Evolutionary conservation across 2,329 filamentous ascomycete species (phyloP), one percentile per base, ranked within the genome.

Genomic region (Xylaria sp.): DNA sequence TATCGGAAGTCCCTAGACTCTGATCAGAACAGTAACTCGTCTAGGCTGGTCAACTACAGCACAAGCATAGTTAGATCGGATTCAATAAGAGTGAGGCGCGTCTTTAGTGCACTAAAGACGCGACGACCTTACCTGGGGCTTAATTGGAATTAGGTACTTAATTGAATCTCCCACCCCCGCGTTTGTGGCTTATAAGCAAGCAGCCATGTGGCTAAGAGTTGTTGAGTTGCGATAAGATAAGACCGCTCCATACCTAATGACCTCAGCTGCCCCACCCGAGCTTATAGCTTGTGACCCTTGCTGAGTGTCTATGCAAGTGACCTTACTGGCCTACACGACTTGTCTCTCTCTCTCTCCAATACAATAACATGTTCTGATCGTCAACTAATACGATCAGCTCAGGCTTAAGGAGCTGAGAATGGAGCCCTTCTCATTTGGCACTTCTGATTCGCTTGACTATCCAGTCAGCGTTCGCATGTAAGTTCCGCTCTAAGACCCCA

Each of bases 401-500:
- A 34, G 23, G 39, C 43, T 36, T 67, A 50, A 20, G 43, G 48
- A 65, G 53, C 50, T 25, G 61, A 72, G 53, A 50, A 97, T 97
- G 93, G 96, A 99, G 82, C 91, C 94, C 60, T 97, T 97, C 81
- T 97, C 94, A 34, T 98, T 98, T 83, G 94, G 93, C 73, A 93
- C 90, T 77, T 97, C 96, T 67, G 91, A 93, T 72, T 90, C 93
- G 80, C 86, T 98, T 74, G 87, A 93, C 74, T 88, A 94, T 72
- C 89, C 92, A 23, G 85, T 91, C 73, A 89, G 84, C 81, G 83
- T 91, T 75, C 87, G 88, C 79, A 89, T 91, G 88, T 89, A 76
- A 72, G 84, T 73, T 56, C 23, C 2, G 7, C 34, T 48, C 12
- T n/a, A 15, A n/a, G 18, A 58, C 15, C 9, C 18, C 5, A 34